These are phyloP conservation scores for Arthrobotrys sinensis DNA, from an alignment of 2,329 filamentous ascomycete genomes.

Conservation along the genomic window DNA sequence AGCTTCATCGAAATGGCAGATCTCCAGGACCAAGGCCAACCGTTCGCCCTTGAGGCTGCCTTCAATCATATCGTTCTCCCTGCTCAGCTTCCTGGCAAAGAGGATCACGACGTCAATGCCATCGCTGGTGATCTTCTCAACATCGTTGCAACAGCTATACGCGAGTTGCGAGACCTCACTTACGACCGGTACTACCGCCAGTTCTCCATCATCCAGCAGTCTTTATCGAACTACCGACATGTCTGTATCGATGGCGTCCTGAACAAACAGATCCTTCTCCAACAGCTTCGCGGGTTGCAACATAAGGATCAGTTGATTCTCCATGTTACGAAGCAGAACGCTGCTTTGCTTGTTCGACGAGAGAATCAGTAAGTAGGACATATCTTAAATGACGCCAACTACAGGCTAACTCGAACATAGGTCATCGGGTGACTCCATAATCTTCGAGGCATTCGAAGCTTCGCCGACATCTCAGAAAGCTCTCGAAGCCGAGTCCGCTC, in stretches of 20 bases:
- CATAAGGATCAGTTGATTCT: slow-evolving; percentile 68
- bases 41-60: slow-evolving; percentile 19
- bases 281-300: slow-evolving; percentile 65
- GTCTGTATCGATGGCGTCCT: slow-evolving; percentile 62
- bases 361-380: slow-evolving; percentile 65
- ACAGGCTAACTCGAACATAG: slow-evolving; percentile 45
- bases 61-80: slow-evolving; percentile 70
- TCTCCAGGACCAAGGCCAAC: not conserved
- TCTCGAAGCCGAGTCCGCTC: slow-evolving; percentile 71
- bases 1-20: slow-evolving; percentile 11
- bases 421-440: slow-evolving; percentile 63
- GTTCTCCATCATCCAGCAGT: slow-evolving; percentile 54
- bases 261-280: slow-evolving; percentile 63
- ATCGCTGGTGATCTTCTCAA: slow-evolving; percentile 65
- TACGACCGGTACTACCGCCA: slow-evolving; percentile 60
- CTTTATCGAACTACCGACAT: slow-evolving; percentile 58
- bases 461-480: slow-evolving; percentile 73
- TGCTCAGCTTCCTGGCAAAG: slow-evolving; percentile 67
- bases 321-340: slow-evolving; percentile 71
- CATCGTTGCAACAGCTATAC: slow-evolving; percentile 63
- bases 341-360: slow-evolving; percentile 69
- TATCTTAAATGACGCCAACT: not conserved
- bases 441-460: slow-evolving; percentile 76
- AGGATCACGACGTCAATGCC: slow-evolving; percentile 65
- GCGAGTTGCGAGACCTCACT: slow-evolving; percentile 57